A percentile compares a stretch with the other conserved stretches of the same genome.
Evolutionary conservation across 345 rosid genomes (phyloP).

Genomic region (Heritiera littoralis): DNA sequence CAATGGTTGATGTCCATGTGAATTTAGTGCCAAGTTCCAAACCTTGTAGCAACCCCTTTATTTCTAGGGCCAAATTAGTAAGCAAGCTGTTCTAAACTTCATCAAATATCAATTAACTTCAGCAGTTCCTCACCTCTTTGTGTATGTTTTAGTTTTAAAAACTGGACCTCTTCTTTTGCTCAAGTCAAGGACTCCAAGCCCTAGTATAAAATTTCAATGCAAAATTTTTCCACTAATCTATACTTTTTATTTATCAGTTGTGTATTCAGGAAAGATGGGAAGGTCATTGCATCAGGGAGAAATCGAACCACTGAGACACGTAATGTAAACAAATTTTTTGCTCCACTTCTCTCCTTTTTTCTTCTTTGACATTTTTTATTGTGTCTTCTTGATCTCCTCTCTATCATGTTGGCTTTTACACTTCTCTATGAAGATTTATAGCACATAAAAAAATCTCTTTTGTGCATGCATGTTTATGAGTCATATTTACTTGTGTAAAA

Average conservation of each 20-base stretch:
- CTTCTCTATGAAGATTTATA: not conserved
- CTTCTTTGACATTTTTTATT: not conserved
- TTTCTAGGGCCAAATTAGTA: not conserved
- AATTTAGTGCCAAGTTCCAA: not conserved
- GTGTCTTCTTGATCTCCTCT: not conserved
- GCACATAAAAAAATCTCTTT: not conserved
- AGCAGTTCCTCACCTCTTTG: not conserved
- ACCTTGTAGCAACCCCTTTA: not conserved
- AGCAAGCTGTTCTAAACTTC: not conserved
- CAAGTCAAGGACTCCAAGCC: not conserved
- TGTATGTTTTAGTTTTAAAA: conserved; percentile 17
- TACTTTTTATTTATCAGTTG: conserved; percentile 41
- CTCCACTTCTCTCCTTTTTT: not conserved
- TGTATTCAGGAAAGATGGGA: conserved; percentile 52
- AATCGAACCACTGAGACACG: conserved; percentile 67
- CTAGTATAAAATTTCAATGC: not conserved
- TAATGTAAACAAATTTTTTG: conserved; percentile 38
- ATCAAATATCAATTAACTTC: not conserved
- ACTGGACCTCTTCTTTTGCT: not conserved
- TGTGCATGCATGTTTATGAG: not conserved
- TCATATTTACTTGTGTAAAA: not conserved
- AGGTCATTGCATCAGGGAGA: conserved; percentile 59
- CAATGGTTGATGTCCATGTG: not conserved
- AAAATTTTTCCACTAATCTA: not conserved
- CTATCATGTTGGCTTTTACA: not conserved